Conservation (phyloP, 768 basidiomycete species). For the Leucocoprinus sp. region DNA sequence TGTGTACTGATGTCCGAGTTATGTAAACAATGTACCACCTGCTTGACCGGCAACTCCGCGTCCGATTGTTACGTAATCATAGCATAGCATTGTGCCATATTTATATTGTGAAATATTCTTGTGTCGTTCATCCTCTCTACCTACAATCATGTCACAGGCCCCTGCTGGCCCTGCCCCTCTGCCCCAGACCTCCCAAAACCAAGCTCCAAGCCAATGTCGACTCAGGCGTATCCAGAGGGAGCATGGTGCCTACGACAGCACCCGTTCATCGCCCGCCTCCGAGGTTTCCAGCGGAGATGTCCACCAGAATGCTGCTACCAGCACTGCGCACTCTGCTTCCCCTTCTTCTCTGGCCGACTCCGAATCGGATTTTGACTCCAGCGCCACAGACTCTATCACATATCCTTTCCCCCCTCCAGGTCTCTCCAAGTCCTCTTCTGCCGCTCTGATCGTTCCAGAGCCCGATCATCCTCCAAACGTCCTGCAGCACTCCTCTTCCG, state of each 20-base stretch:
- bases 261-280: too few species aligned
- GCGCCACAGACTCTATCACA: background rate
- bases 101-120: too few species aligned
- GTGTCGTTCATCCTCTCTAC: too few species aligned
- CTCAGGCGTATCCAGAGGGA: slow-evolving; percentile 7
- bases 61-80: too few species aligned
- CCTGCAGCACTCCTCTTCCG: background rate
- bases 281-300: background rate
- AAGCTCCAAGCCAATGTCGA: background rate
- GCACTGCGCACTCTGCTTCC: background rate
- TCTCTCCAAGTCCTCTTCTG: slow-evolving; percentile 1
- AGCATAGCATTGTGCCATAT: too few species aligned
- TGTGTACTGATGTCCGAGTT: too few species aligned
- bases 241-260: too few species aligned
- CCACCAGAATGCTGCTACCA: background rate
- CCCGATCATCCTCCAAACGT: background rate
- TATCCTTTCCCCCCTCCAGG: slow-evolving; percentile 9
- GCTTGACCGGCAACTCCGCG: too few species aligned
- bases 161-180: too few species aligned
- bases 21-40: too few species aligned
- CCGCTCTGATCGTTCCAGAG: slow-evolving; percentile 1
- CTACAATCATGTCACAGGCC: too few species aligned
- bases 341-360: background rate
- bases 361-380: background rate
- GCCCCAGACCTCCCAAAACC: background rate